Conservation (phyloP, 345 rosid genomes). For the Eucalyptus grandis region DNA sequence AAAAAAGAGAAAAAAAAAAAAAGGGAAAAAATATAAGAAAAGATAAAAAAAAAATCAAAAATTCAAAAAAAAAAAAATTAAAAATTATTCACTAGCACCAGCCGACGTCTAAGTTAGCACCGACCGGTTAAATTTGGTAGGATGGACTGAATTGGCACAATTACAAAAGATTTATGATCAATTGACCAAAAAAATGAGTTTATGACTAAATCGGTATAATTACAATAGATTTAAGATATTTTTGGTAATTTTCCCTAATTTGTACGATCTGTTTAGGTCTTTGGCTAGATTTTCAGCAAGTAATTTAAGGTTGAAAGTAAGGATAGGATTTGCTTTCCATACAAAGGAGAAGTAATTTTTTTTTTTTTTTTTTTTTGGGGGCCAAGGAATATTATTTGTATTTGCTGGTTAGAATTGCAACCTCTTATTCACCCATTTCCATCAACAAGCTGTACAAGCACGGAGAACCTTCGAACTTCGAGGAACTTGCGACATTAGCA, state of each 20-base stretch:
- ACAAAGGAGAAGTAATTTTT: neutral
- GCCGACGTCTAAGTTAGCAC: fast-evolving
- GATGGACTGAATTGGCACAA: too few relatives aligned
- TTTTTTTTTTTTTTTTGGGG: neutral
- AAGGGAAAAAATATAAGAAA: too few relatives aligned
- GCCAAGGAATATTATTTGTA: neutral
- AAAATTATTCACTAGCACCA: too few relatives aligned
- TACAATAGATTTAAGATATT: too few relatives aligned
- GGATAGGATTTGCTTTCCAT: neutral
- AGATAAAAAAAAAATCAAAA: too few relatives aligned
- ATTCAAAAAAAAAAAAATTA: too few relatives aligned
- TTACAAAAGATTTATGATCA: too few relatives aligned
- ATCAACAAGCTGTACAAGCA: neutral
- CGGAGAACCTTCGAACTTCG: neutral
- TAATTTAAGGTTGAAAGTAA: neutral
- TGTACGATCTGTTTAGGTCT: neutral
- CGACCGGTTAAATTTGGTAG: too few relatives aligned
- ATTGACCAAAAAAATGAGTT: too few relatives aligned
- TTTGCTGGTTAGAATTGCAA: neutral
- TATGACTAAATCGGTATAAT: too few relatives aligned
- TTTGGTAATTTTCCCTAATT: too few relatives aligned
- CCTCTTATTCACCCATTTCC: neutral
- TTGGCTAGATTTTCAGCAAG: neutral
- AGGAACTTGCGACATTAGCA: neutral
- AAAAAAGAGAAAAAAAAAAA: too few relatives aligned